Conservation (phyloP, 2,329 filamentous ascomycete genomes). For the Colletotrichum musicola region DNA sequence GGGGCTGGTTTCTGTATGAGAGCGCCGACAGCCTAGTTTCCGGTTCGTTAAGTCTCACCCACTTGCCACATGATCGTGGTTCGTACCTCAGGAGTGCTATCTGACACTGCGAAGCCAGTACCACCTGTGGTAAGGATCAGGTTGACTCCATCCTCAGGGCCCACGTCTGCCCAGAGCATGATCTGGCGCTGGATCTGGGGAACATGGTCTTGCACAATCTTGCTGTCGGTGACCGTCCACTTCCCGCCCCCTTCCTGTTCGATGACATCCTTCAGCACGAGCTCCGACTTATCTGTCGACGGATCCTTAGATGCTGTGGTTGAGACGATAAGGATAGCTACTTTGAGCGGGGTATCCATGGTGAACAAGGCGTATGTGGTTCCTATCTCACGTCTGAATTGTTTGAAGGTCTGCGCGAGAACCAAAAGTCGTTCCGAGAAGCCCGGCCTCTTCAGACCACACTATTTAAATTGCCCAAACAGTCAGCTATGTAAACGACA, state of each 20-base stretch:
- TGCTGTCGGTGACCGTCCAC: constrained; percentile 78
- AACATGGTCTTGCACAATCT: constrained; percentile 84
- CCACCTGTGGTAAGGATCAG: constrained; percentile 91
- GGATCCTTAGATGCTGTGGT: constrained; percentile 88
- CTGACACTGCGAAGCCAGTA: constrained; percentile 88
- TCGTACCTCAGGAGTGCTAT: constrained; percentile 87
- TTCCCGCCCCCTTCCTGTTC: constrained; percentile 72
- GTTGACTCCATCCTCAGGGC: constrained; percentile 69
- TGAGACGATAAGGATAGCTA: constrained; percentile 87
- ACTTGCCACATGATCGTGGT: background rate
- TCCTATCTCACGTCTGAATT: background rate
- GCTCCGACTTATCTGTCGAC: constrained; percentile 80
- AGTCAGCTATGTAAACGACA: background rate
- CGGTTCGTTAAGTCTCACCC: background rate
- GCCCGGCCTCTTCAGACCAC: background rate
- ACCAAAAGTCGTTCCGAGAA: background rate
- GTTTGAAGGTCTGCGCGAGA: background rate
- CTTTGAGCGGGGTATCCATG: constrained; percentile 68
- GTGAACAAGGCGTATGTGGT: background rate
- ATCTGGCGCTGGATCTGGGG: constrained; percentile 81
- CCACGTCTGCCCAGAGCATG: constrained; percentile 78
- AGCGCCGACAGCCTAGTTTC: constrained; percentile 76
- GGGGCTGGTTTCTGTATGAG: constrained; percentile 88
- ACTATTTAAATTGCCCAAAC: background rate
- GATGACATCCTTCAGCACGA: constrained; percentile 77